Evolutionary conservation across 1,284 basidiomycete species (phyloP).

Genomic region (Caloboletus inedulis): DNA sequence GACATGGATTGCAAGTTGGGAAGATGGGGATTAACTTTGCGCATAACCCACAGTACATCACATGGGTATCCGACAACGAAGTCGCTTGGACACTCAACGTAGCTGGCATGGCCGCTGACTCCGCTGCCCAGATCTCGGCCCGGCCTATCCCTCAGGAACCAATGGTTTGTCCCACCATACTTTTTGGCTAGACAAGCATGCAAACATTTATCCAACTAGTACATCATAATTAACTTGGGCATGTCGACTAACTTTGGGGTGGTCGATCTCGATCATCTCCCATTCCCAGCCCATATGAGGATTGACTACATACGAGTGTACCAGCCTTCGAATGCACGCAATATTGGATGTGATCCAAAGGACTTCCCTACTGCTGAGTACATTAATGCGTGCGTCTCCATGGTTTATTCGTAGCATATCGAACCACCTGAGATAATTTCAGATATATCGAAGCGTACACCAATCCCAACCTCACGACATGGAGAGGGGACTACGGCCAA

Average conservation of each 20-base stretch:
- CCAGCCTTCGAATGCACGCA: slow-evolving; percentile 51
- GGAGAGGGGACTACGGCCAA: slow-evolving; percentile 34
- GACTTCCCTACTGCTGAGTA: slow-evolving; percentile 63
- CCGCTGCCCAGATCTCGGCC: slow-evolving; percentile 52
- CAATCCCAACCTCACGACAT: slow-evolving; percentile 42
- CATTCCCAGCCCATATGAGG: slow-evolving; percentile 60
- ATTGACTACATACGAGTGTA: slow-evolving; percentile 75
- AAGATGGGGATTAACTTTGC: slow-evolving; percentile 2
- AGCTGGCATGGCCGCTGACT: slow-evolving; percentile 60
- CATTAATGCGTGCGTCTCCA: slow-evolving; percentile 47
- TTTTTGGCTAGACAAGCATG: neutral
- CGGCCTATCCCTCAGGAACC: slow-evolving; percentile 70
- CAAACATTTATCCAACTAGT: slow-evolving; percentile 21
- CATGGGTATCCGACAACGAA: slow-evolving; percentile 60
- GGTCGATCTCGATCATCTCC: slow-evolving; percentile 54
- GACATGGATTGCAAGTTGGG: neutral
- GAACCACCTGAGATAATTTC: slow-evolving; percentile 1
- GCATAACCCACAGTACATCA: slow-evolving; percentile 50
- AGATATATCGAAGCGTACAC: slow-evolving; percentile 41
- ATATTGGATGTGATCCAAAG: slow-evolving; percentile 71
- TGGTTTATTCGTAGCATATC: neutral
- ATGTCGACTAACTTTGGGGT: slow-evolving; percentile 54
- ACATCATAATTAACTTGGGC: slow-evolving; percentile 54
- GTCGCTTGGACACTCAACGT: slow-evolving; percentile 66
- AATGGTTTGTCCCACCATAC: slow-evolving; percentile 46